phyloP scores from a whole-genome alignment of 2,329 filamentous ascomycete species.

The Chaetomium sp. region DNA sequence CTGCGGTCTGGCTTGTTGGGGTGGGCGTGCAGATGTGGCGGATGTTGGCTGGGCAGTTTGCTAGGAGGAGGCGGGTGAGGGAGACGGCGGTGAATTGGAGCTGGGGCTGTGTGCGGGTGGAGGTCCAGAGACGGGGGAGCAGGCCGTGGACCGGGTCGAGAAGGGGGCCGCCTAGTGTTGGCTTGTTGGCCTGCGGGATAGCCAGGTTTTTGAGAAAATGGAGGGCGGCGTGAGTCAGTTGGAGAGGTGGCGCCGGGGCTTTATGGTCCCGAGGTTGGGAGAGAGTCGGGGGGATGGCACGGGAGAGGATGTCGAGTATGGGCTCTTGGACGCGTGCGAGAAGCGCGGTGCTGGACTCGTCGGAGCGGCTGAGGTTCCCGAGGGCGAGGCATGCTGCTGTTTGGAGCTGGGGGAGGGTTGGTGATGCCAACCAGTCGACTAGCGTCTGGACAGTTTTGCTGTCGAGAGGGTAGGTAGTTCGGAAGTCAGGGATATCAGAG shows the following conservation, averaged over 20 bases:
- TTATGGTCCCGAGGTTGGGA: conserved; percentile 39
- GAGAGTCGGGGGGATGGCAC: conserved; percentile 40
- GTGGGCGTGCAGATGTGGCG: conserved; percentile 49
- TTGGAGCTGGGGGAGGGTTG: conserved; percentile 49
- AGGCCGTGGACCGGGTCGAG: conserved; percentile 44
- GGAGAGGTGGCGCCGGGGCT: conserved; percentile 35
- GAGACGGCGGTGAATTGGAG: conserved; percentile 63
- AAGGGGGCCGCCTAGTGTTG: conserved; percentile 50
- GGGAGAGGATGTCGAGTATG: conserved; percentile 50
- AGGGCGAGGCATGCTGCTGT: conserved; percentile 62
- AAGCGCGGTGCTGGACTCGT: conserved; percentile 54
- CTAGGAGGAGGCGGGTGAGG: conserved; percentile 58
- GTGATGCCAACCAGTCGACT: conserved; percentile 46
- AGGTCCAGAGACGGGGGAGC: conserved; percentile 57
- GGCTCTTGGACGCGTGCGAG: conserved; percentile 50
- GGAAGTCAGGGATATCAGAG: conserved; percentile 48
- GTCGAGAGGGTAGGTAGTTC: conserved; percentile 42
- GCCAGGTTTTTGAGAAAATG: conserved; percentile 67
- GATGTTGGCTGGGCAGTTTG: conserved; percentile 56
- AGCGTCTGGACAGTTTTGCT: conserved; percentile 44
- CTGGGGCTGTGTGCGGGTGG: conserved; percentile 54
- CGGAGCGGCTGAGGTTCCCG: conserved; percentile 63
- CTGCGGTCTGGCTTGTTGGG: conserved; percentile 31
- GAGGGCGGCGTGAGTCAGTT: conserved; percentile 59
- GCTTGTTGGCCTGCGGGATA: conserved; percentile 59